These are phyloP conservation scores for Prunella vulgaris DNA, from an alignment of 257 asterid genomes.

Conservation along the genomic window DNA sequence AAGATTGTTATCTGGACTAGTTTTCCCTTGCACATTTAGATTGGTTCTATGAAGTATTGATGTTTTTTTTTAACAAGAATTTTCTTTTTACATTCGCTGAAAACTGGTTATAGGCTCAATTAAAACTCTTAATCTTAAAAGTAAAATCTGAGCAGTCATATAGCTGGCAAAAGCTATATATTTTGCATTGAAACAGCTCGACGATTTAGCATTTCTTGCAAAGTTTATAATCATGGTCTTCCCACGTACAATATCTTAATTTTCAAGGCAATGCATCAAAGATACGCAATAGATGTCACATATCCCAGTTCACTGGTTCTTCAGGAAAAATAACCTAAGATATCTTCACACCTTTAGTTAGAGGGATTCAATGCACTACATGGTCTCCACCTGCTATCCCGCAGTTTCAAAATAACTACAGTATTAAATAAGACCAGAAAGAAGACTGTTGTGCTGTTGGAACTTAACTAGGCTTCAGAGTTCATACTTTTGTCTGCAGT, in stretches of 20 bases:
- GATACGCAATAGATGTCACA: background rate
- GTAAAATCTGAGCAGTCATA: background rate
- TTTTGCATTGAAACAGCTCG: background rate
- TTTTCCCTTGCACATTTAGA: too few relatives aligned
- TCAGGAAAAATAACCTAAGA: background rate
- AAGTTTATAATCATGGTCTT: background rate
- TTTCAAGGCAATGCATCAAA: conserved; percentile 7
- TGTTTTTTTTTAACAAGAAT: background rate
- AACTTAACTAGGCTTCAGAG: background rate
- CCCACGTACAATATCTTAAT: background rate
- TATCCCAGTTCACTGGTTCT: background rate
- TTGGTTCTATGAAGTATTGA: background rate
- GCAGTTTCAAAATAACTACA: background rate
- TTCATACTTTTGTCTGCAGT: too few relatives aligned
- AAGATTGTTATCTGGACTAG: background rate
- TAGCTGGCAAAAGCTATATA: background rate
- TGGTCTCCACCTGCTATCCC: background rate
- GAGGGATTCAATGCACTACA: background rate
- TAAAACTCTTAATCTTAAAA: background rate
- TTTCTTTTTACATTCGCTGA: background rate
- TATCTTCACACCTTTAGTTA: background rate
- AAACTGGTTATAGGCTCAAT: background rate
- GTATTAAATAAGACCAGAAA: background rate
- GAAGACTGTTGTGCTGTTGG: background rate
- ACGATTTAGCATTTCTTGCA: background rate